A percentile compares a stretch with the other conserved stretches of the same genome.
phyloP scores from a whole-genome alignment of 306 rosid genomes.

The Quercus variabilis region DNA sequence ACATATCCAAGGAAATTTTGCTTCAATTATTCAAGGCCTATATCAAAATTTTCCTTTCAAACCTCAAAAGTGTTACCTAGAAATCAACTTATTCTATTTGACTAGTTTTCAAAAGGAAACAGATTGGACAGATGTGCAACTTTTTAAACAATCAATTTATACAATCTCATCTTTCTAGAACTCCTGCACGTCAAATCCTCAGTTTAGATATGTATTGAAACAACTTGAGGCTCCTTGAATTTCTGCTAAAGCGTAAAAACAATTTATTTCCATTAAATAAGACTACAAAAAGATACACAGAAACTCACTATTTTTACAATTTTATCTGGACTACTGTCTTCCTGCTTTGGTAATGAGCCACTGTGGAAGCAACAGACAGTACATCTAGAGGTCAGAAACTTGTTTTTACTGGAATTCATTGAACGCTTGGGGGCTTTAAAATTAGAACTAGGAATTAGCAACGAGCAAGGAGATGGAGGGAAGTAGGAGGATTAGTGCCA shows the following conservation, averaged over 20 bases:
- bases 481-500: not conserved
- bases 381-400: conserved; percentile 10
- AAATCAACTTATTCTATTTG: too few relatives aligned
- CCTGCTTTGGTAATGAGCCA: conserved; percentile 10
- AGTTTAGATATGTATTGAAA: not conserved
- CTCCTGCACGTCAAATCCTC: not conserved
- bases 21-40: too few relatives aligned
- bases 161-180: too few relatives aligned
- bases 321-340: not conserved
- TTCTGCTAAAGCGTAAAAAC: not conserved
- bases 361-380: not conserved
- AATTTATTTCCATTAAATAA: not conserved
- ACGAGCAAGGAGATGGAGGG: not conserved
- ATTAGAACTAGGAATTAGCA: not conserved
- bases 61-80: too few relatives aligned
- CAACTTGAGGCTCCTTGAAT: not conserved
- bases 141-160: too few relatives aligned
- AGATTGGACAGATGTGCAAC: too few relatives aligned
- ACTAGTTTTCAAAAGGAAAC: too few relatives aligned
- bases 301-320: not conserved
- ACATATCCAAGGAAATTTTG: too few relatives aligned
- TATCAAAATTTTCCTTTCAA: too few relatives aligned
- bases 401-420: not conserved
- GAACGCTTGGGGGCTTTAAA: not conserved
- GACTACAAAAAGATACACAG: not conserved